Base-by-base conservation (phyloP, 176 grass and related monocot species). In the Cenchrus americanus region DNA sequence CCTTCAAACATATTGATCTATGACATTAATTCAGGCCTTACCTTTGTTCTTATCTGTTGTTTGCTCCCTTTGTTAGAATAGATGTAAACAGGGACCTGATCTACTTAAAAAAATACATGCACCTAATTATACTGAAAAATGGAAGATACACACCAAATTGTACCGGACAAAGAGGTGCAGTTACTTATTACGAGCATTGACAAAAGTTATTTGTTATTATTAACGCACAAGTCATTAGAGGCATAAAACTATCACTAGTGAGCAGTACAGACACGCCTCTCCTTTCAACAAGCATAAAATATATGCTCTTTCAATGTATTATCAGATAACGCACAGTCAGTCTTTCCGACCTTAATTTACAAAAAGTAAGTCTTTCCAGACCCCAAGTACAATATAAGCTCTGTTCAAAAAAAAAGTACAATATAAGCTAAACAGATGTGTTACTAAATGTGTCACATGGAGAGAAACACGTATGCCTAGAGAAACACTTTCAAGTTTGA, bases 321-420 rank as follows among this genome's bases (percentile, higher is more conserved):
- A 87, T 70, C 22, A 57, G 63, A n/a, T 66, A 68, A 60, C 24
- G 18, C 34, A 32, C 6, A 64, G 49, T 77, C 66, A 57, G 40
- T 59, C 40, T 57, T 72, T 50, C 17, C 59, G 41, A 65, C 67
- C 42, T 84, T 68, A 21, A 17, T 69, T 46, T 40, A 69, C 40
- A 69, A n/a, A 44, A 44, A 69, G 14, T 1, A 34, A 6, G 11
- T 75, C 15, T 43, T 27, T 54, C 21, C 69, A 53, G 51, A 69
- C 70, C 81, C 62, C 30, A 44, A 69, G 69, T 62, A 63, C 46
- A 32, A 70, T 22, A 68, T 71, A 78, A 80, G 72, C 10, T 68
- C n/a, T n/a, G n/a, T n/a, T n/a, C n/a, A n/a, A n/a, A n/a, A n/a
- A n/a, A n/a, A n/a, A 44, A 69, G 69, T 62, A 63, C 46, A 32